Evolutionary conservation across 495 filamentous ascomycete genomes (phyloP), one percentile per base, ranked within the genome.

Genomic region (Aspergillus cavernicola): DNA sequence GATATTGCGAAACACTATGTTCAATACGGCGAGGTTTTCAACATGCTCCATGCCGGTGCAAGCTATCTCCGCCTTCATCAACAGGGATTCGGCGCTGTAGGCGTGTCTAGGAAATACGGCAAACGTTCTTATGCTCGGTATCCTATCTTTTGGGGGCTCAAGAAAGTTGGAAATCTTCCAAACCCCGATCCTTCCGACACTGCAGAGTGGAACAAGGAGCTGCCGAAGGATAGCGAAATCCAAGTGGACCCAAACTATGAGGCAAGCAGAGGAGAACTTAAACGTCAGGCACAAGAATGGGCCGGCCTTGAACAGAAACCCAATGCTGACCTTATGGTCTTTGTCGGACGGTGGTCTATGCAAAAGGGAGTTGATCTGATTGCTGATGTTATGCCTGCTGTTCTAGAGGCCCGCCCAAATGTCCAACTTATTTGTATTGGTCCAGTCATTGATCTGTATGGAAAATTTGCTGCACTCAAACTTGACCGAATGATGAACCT

Each of bases 341-440:
- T 90, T 57, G 87, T 90, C 35, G 87, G 87, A 36, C 80, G 87
- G 40, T 90, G 87, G 87, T 86, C 83, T 5, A 82, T 85, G 75
- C 87, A 90, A 60, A 90, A 90, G 62, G 87, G 87, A 26, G 75
- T 90, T 44, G 87, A 90, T 63, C 72, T 90, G 11, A 89, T 90
- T 53, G 87, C 87, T 18, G 87, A 90, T 62, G 80, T 89, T 12
- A 84, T 89, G 68, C 85, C 87, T 32, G 76, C 79, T 37, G 77
- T 90, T 42, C 68, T 90, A n/a, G 85, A 89, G 55, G 70, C 81
- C 55, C 74, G 84, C 53, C 77, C 80, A 13, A 82, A 82, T 37
- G 83, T 81, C 3, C 87, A 90, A 57, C 68, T 90, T 1, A 84
- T 90, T 31, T 85, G 81, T 61, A 66, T 90, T 41, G 87, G 87